phyloP scores from a whole-genome alignment of 2,329 filamentous ascomycete genomes.

The Chrysoporthe cubensis region DNA sequence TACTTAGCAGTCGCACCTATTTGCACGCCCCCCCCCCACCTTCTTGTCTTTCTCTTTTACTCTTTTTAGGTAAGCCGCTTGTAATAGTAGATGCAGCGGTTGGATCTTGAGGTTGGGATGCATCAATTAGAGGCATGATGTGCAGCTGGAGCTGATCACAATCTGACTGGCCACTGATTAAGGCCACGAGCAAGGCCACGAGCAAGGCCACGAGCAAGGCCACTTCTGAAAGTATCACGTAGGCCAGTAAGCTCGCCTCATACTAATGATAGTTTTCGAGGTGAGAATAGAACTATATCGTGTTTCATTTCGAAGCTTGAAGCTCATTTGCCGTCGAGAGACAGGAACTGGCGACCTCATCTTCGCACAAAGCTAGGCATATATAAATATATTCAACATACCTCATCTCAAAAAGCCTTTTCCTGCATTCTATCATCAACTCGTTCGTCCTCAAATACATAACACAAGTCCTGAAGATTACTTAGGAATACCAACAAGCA shows the following conservation, averaged over 20 bases:
- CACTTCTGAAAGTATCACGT: not conserved
- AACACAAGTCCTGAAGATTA: not conserved
- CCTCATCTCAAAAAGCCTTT: not conserved
- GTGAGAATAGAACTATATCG: not conserved
- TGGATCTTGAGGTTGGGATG: not conserved
- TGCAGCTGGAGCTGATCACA: not conserved
- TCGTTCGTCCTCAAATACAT: not conserved
- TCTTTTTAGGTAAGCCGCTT: not conserved
- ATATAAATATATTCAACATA: not conserved
- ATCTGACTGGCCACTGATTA: not conserved
- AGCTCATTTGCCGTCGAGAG: not conserved
- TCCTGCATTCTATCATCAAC: not conserved
- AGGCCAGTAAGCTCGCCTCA: not conserved
- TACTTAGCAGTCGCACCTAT: too few species aligned
- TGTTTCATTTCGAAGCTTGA: not conserved
- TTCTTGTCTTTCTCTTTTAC: not conserved
- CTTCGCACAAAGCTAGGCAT: not conserved
- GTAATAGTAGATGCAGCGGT: not conserved
- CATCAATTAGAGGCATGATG: not conserved
- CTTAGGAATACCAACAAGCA: not conserved
- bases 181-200: not conserved
- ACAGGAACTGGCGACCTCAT: not conserved
- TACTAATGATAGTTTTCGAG: not conserved
- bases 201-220: too few species aligned
- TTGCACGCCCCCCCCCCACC: too few species aligned